These are phyloP conservation scores for Cutaneotrichosporon sp. DNA, from an alignment of 1,284 basidiomycete species.

Conservation along the genomic window DNA sequence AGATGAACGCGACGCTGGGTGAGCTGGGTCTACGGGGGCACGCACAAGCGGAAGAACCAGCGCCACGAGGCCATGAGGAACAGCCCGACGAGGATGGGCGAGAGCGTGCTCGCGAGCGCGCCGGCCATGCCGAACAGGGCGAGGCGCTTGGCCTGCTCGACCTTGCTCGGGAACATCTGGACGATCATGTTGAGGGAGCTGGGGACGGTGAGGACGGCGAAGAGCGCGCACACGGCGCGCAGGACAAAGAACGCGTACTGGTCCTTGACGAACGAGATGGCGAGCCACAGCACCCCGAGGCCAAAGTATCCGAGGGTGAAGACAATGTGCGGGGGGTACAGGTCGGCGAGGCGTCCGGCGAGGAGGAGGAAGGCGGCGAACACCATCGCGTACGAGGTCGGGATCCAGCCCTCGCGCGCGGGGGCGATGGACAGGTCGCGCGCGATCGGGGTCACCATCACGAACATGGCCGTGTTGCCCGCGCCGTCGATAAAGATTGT, in stretches of 20 bases:
- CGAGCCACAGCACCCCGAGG: constrained; percentile 46
- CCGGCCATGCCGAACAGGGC: constrained; percentile 49
- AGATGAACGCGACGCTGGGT: constrained; percentile 31
- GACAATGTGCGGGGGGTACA: constrained; percentile 45
- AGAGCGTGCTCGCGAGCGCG: constrained; percentile 37
- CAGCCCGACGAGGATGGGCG: constrained; percentile 46
- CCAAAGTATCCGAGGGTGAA: constrained; percentile 48
- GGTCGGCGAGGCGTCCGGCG: constrained; percentile 45
- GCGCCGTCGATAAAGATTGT: no score
- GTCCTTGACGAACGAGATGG: no score
- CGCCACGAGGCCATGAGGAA: constrained; percentile 47
- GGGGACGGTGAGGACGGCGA: constrained; percentile 50
- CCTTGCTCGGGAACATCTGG: constrained; percentile 48
- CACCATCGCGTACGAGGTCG: constrained; percentile 35
- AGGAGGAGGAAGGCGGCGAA: constrained; percentile 46
- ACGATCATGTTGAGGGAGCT: constrained; percentile 49
- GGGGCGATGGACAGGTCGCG: constrained; percentile 27
- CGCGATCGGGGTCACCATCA: no score
- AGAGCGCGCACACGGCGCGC: constrained; percentile 45
- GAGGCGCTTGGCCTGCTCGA: constrained; percentile 45
- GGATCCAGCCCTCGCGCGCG: constrained; percentile 45
- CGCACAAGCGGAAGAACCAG: constrained; percentile 52
- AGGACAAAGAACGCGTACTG: constrained; percentile 51
- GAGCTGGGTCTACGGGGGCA: constrained; percentile 16
- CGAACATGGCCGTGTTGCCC: no score